Base-by-base conservation (phyloP, 768 basidiomycete species). In the Suillus americanus region DNA sequence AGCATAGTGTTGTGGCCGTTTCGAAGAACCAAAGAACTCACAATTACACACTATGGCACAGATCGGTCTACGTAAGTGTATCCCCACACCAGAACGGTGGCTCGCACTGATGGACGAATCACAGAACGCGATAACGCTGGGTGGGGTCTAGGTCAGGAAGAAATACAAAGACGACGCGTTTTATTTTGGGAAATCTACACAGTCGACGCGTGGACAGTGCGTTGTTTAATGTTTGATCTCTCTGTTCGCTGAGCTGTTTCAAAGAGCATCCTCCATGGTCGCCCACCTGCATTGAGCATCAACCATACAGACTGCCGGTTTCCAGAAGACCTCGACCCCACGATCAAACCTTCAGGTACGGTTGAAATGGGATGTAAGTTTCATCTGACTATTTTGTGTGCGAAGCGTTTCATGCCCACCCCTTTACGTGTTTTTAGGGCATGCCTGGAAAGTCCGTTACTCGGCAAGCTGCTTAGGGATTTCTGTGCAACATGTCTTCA, bases 161-260 rank as follows among this genome's bases (percentile, higher is more conserved):
- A 86, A 64, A 68, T 81, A 4, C 82, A 85, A 65, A 74, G 82
- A 38, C 71, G 80, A 40, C 78, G 85, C 59, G 70, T 76, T 46
- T 62, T 85, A 45, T 86, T 85, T 70, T 86, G 85, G 85, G 85
- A 86, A 63, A 71, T 85, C 10, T 83, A 78, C 67, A 75, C 78
- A 20, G 83, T 79, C 75, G 83, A 86, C 68, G 73, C 78, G 9
- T 86, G 84, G 82, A 77, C 79, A 61, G 84, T 82, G 65, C 63
- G 79, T 76, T 20, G 3, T 37, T 64, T 64, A 30, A 38, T 37
- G 33, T 59, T 65, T 51, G 20, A 59, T 45, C 9, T 33, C 7
- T 18, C 16, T 51, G 35, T 25, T 13, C 25, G 37, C 56, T 41
- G 50, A 25, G 37, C 53, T 33, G 62, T 51, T 63, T 54, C 16